These are phyloP conservation scores for Plasmodium adleri DNA, from an alignment of 169 alveolate genomes.

Conservation along the genomic window DNA sequence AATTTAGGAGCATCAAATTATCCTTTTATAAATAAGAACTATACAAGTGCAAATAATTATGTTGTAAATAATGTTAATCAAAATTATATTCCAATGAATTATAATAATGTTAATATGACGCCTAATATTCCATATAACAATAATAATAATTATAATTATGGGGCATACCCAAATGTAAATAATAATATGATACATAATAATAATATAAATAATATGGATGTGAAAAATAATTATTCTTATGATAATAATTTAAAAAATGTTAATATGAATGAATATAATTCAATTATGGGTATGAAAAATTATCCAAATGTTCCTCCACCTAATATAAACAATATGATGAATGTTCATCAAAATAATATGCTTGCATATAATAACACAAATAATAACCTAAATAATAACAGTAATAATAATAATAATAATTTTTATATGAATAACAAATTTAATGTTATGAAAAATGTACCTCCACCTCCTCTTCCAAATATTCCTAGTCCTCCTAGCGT, in stretches of 20 bases:
- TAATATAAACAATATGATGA: not conserved
- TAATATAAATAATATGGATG: not conserved
- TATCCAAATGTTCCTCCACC: not conserved
- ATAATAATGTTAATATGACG: not conserved
- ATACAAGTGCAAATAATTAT: conserved; percentile 1
- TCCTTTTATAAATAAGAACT: conserved; percentile 4
- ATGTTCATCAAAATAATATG: not conserved
- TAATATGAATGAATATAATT: not conserved
- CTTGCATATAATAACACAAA: not conserved
- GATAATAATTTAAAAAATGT: conserved; percentile 10
- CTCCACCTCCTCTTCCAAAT: not conserved
- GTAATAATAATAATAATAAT: not conserved
- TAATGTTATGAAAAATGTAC: not conserved
- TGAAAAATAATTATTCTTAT: not conserved
- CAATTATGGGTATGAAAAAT: not conserved
- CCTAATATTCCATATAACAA: conserved; percentile 6
- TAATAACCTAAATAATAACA: not conserved
- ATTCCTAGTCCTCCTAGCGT: not conserved
- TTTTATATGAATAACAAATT: not conserved
- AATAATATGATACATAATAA: not conserved
- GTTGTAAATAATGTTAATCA: not conserved
- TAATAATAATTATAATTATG: conserved; percentile 7
- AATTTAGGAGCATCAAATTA: conserved; percentile 4
- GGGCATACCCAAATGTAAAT: not conserved
- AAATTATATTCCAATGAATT: not conserved